These are phyloP conservation scores for Aspergillus sp. DNA, from an alignment of 2,329 filamentous ascomycete species.

Conservation along the genomic window DNA sequence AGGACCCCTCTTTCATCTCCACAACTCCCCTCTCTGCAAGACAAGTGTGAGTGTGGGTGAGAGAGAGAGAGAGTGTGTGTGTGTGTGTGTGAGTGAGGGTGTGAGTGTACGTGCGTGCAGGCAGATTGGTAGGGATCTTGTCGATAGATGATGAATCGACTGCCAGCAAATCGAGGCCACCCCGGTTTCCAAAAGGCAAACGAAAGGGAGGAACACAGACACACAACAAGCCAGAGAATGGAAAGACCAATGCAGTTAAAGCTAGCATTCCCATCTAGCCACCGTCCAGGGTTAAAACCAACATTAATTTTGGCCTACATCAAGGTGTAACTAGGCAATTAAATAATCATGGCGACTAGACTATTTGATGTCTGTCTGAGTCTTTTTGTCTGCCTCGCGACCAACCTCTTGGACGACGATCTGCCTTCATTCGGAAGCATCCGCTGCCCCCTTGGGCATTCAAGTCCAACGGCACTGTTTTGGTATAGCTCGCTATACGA, in stretches of 20 bases:
- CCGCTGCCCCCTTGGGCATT: constrained; percentile 4
- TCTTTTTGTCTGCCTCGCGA: constrained; percentile 5
- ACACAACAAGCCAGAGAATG: background rate
- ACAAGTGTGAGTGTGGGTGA: no score
- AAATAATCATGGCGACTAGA: background rate
- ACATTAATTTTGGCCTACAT: background rate
- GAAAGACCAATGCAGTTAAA: background rate
- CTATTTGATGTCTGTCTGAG: constrained; percentile 1
- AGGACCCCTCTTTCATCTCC: background rate
- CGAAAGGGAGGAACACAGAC: background rate
- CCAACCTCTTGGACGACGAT: constrained; percentile 21
- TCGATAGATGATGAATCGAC: background rate
- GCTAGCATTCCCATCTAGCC: background rate
- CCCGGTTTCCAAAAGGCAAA: background rate
- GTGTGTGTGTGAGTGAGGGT: no score
- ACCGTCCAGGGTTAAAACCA: background rate
- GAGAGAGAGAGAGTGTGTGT: no score
- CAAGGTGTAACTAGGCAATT: background rate
- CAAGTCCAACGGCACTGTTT: background rate
- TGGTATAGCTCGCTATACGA: background rate
- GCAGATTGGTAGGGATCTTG: background rate
- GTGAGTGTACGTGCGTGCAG: background rate
- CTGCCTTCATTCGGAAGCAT: constrained; percentile 7
- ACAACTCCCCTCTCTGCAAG: no score
- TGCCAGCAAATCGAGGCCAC: background rate